Conservation (phyloP, 2,329 filamentous ascomycete species). For the Penicillium rolfsii region DNA sequence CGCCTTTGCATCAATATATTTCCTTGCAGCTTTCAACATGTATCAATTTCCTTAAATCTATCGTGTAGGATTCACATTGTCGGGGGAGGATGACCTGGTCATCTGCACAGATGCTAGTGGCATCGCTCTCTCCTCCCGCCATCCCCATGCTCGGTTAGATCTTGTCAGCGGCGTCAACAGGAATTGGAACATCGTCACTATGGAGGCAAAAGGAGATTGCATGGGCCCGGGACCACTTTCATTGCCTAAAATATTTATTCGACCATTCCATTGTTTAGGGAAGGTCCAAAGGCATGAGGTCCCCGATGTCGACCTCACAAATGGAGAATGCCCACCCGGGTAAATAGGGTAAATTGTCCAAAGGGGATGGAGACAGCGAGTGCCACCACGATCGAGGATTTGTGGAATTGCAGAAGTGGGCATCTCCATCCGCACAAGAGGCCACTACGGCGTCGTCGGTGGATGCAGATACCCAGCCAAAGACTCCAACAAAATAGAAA, state of each 20-base stretch:
- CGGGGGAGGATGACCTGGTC: background rate
- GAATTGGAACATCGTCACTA: background rate
- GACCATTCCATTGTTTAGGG: constrained; percentile 11
- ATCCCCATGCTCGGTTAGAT: background rate
- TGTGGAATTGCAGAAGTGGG: background rate
- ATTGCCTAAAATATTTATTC: background rate
- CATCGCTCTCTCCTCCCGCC: too few species aligned
- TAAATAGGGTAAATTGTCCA: constrained; percentile 17
- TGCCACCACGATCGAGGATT: background rate
- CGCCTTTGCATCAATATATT: background rate
- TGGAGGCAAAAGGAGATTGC: background rate
- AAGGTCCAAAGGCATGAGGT: constrained; percentile 8
- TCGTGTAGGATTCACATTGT: background rate
- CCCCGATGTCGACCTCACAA: background rate
- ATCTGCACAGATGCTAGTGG: background rate
- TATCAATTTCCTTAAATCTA: background rate
- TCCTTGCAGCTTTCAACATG: background rate
- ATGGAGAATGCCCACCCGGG: constrained; percentile 8
- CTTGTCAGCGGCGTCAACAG: constrained; percentile 11
- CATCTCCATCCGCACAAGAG: constrained; percentile 2
- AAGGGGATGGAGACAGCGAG: background rate
- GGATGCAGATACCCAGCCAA: background rate
- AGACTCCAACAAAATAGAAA: background rate
- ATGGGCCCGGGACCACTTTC: background rate
- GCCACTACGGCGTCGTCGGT: background rate